phyloP scores from a whole-genome alignment of 208 protist genomes.

The Acanthamoeba lenticulata region DNA sequence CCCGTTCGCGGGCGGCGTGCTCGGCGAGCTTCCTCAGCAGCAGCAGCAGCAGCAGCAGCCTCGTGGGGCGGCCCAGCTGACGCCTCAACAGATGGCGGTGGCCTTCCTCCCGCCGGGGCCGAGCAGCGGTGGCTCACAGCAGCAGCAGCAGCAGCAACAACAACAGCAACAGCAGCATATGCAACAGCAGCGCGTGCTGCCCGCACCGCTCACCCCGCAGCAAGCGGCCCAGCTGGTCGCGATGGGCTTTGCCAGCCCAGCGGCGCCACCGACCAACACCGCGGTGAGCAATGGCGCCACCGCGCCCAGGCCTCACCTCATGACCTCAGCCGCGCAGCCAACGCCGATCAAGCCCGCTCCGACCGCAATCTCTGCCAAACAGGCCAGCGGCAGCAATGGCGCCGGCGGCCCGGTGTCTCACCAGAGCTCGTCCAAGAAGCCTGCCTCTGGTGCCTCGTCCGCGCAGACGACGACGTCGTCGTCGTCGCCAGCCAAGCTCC shows the following conservation, averaged over 20 bases:
- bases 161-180: not conserved
- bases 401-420: not conserved
- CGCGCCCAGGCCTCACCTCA: not conserved
- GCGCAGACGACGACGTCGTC: too few species aligned
- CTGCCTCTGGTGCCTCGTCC: too few species aligned
- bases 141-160: conserved; percentile 5
- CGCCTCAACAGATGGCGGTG: not conserved
- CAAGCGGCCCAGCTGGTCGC: not conserved
- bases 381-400: too few species aligned
- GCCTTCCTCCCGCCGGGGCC: not conserved
- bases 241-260: not conserved
- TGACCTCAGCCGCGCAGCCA: not conserved
- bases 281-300: too few species aligned
- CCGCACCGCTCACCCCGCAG: not conserved
- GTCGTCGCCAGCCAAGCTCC: too few species aligned
- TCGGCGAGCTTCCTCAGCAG: not conserved
- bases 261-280: not conserved
- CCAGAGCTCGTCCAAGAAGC: not conserved
- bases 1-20: not conserved
- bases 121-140: not conserved
- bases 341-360: not conserved
- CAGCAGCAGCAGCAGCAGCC: not conserved
- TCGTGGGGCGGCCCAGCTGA: too few species aligned
- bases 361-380: not conserved
- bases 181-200: not conserved